Conservation (phyloP, 1,284 basidiomycete species). For the Melampsora americana region DNA sequence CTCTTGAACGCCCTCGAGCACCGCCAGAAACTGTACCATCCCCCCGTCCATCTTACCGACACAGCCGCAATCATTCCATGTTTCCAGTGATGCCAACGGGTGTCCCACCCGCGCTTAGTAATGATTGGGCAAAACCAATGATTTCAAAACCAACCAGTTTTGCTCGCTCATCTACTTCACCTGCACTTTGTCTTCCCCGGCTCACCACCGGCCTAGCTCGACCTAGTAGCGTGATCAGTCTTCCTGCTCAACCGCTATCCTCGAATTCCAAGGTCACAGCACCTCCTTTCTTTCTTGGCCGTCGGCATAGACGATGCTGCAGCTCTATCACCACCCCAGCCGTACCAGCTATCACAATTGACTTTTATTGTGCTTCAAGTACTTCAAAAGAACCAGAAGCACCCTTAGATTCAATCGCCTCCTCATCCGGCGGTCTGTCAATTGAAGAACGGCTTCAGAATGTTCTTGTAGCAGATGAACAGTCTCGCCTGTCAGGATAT, state of each 20-base stretch:
- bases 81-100: not conserved
- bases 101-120: not conserved
- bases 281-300: not conserved
- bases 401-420: not conserved
- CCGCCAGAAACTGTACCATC: not conserved
- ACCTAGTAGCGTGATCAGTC: not conserved
- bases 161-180: not conserved
- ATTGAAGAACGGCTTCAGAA: conserved; percentile 11
- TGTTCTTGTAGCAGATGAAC: conserved; percentile 13
- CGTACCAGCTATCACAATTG: not conserved
- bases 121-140: not conserved
- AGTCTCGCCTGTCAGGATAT: not conserved
- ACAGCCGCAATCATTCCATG: conserved; percentile 2
- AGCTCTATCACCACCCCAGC: conserved; percentile 5
- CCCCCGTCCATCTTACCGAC: not conserved
- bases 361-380: not conserved
- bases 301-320: not conserved
- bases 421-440: not conserved
- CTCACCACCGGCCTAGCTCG: not conserved
- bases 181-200: conserved; percentile 2
- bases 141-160: not conserved
- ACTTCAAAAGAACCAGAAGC: not conserved
- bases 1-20: conserved; percentile 1
- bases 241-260: not conserved
- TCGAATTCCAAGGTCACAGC: not conserved